These are phyloP conservation scores for Candida lessepsii DNA, from an alignment of 805 yeast genomes.

Conservation along the genomic window DNA sequence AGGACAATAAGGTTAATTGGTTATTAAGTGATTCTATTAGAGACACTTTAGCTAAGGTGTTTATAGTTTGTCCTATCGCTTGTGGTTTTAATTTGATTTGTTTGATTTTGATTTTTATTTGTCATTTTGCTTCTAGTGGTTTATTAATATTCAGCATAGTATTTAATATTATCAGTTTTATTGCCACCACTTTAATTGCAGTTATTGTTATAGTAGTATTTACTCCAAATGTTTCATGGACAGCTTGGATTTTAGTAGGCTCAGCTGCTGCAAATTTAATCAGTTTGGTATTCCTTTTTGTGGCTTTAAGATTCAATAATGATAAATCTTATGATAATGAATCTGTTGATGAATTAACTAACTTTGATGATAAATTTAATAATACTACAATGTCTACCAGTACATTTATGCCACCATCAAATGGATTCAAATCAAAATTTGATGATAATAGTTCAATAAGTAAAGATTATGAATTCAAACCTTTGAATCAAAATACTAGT, in stretches of 20 bases:
- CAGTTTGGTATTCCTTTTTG: conserved; percentile 48
- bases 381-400: conserved; percentile 10
- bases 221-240: conserved; percentile 66
- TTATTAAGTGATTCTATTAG: conserved; percentile 45
- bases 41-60: conserved; percentile 49
- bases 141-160: conserved; percentile 41
- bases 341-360: conserved; percentile 15
- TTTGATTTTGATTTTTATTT: conserved; percentile 22
- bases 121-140: conserved; percentile 25
- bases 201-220: conserved; percentile 57
- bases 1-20: conserved; percentile 44
- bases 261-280: conserved; percentile 58
- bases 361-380: conserved; percentile 23
- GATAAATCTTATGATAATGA: conserved; percentile 19
- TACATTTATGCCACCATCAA: conserved; percentile 16
- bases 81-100: conserved; percentile 55
- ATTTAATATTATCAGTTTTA: conserved; percentile 48
- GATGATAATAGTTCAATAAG: conserved; percentile 22
- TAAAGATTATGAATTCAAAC: conserved; percentile 26
- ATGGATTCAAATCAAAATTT: conserved; percentile 9
- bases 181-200: conserved; percentile 54
- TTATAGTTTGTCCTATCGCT: conserved; percentile 65
- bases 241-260: conserved; percentile 70
- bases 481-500: conserved; percentile 22
- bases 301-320: conserved; percentile 26